Base-by-base conservation (phyloP, 352 stramenopile species). In the Phytophthora brassicae region DNA sequence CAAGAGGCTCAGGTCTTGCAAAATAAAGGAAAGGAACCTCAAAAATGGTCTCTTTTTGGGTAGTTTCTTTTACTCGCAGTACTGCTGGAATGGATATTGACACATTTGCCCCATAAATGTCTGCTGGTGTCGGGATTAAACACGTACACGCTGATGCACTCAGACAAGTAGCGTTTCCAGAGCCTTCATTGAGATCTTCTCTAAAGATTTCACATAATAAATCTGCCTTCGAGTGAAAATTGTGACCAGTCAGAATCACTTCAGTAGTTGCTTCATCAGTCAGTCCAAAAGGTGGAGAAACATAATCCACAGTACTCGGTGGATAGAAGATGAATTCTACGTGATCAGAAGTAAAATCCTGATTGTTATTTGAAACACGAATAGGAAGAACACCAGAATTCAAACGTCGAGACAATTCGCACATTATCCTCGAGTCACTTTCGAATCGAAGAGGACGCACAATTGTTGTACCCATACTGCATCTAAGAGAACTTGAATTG, bases 291-390 rank as follows among this genome's bases (percentile, higher is more conserved):
- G 45, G 51, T 11, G 72, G 66, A 7, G 49, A 52, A 26, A 46
- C 31, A 28, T 60, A 77, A 4, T 74, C 56, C 12, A 84, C 43
- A 3, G 49, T 29, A 24, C 67, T 16, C 0, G 56, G 53, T 38
- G 48, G 47, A 20, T 56, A 57, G 5, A 70, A 19, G 0, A 17
- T 7, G 23, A 72, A 78, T 16, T 14, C 7, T 16, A 72, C 33
- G 3, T 12, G 2, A n/a, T 71, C 64, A 6, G 46, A 31, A 6
- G 54, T 66, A 31, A 76, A 79, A 31, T 84, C 75, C 60, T 78
- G 72, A 23, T 72, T 68, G 53, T 81, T 80, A 17, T 68, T 75
- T 2, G 72, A 66, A 13, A 84, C 59, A 24, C 58, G 45, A 4
- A 79, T 69, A 0, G 39, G 23, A 9, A 76, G 29, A 39, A 46